Percentiles rank a stretch among this genome's conserved stretches.
phyloP scores from a whole-genome alignment of 1,284 basidiomycete genomes.

The Malassezia cuniculi region DNA sequence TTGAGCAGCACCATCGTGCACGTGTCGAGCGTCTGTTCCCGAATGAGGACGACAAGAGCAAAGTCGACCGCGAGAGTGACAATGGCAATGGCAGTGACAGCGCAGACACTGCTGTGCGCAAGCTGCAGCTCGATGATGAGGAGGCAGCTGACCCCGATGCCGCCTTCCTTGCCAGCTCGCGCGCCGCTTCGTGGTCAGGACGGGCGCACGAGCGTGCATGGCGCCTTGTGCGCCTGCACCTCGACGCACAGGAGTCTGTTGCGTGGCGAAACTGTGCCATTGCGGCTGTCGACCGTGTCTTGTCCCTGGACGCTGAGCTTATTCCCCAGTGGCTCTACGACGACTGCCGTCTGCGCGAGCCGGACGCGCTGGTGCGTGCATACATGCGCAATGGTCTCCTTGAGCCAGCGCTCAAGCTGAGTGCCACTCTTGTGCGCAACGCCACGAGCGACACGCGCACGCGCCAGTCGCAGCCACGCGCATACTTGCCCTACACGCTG shows the following conservation, averaged over 20 bases:
- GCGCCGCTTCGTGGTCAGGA: slow-evolving; percentile 61
- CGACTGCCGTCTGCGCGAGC: slow-evolving; percentile 59
- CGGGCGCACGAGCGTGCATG: slow-evolving; percentile 67
- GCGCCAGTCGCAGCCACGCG: not conserved
- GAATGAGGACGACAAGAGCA: not conserved
- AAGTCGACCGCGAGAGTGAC: slow-evolving; percentile 13
- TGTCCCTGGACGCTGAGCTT: slow-evolving; percentile 55
- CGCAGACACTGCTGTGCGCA: not conserved
- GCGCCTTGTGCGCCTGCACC: slow-evolving; percentile 68
- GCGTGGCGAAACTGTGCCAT: slow-evolving; percentile 42
- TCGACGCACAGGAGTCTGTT: slow-evolving; percentile 54
- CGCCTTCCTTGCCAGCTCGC: slow-evolving; percentile 24
- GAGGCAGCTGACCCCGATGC: slow-evolving; percentile 15
- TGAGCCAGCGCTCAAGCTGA: slow-evolving; percentile 63
- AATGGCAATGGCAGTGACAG: not conserved
- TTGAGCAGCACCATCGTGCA: slow-evolving; percentile 6
- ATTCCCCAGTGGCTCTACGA: slow-evolving; percentile 72
- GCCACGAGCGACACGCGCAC: slow-evolving; percentile 2
- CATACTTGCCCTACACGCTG: slow-evolving; percentile 10
- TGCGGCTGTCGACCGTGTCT: slow-evolving; percentile 48
- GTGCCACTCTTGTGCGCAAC: slow-evolving; percentile 28
- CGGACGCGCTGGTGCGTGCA: slow-evolving; percentile 63
- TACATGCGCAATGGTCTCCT: slow-evolving; percentile 65
- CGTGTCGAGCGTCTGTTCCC: not conserved
- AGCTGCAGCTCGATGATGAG: slow-evolving; percentile 7